Evolutionary conservation across 768 basidiomycete species (phyloP), one percentile per base, ranked within the genome.

Genomic region (Xerocomus spinulosus): DNA sequence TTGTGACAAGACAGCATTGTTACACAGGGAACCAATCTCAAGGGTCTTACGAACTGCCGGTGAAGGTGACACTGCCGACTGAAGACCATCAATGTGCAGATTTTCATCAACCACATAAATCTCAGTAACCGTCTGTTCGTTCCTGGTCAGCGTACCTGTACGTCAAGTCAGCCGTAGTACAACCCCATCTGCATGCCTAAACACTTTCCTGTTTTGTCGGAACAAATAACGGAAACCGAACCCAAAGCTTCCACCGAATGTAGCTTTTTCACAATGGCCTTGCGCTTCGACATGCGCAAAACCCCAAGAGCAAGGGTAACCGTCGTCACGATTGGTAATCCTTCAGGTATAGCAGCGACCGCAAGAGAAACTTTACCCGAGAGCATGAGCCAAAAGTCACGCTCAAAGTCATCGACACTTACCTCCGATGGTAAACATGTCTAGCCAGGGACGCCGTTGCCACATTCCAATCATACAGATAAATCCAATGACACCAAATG

Each of bases 351-450:
- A 36, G 94, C 94, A 46, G 94, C 94, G n/a, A 98, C 94, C 25
- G 94, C 94, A 51, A 98, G 79, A 2, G 94, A 98, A 3, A 98
- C 94, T 96, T 48, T 33, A 40, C 44, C 47, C 63, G 3, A 57
- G 52, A 50, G 18, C 25, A 46, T 55, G 43, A 55, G 42, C 18
- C 50, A 17, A 54, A 24, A 17, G n/a, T 24, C 25, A 9, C 9
- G 9, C n/a, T 4, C 12, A 49, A 13, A 20, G 26, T 32, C 5
- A 4, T 23, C 14, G 21, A 28, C 25, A 66, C 81, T 44, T 59
- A 94, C 93, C 93, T 73, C 94, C 94, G 52, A 98, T 98, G 9
- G 94, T 98, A 63, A 98, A 97, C 95, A 97, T 98, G 39, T 95
- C 94, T 10, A 97, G 70, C 94, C 92, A 96, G 9, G 86, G 79